A percentile compares a stretch with the other conserved stretches of the same genome.
These are phyloP conservation scores for Agaricus subrufescens DNA, from an alignment of 768 basidiomycete genomes.

Conservation along the genomic window DNA sequence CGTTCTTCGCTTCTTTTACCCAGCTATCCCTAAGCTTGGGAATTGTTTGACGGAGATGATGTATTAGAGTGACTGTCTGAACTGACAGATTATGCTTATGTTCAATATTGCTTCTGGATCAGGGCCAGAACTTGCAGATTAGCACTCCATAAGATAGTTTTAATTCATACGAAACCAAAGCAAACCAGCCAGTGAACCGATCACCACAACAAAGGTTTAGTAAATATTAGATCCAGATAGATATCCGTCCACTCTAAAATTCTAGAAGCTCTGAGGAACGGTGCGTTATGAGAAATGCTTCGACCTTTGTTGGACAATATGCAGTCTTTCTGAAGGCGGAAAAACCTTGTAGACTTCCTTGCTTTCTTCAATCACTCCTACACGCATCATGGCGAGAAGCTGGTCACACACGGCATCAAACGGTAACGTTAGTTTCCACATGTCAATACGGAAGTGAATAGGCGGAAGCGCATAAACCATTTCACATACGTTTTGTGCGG, in stretches of 20 bases:
- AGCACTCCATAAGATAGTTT: too few species aligned
- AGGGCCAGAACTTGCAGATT: too few species aligned
- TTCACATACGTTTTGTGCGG: conserved; percentile 65
- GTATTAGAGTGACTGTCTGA: too few species aligned
- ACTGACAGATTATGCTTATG: too few species aligned
- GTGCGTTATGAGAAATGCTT: neutral
- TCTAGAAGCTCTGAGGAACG: neutral
- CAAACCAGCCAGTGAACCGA: too few species aligned
- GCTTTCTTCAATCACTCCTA: conserved; percentile 20
- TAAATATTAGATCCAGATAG: too few species aligned
- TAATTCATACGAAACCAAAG: too few species aligned
- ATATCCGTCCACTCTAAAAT: neutral
- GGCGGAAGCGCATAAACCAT: neutral
- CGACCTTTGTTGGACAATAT: conserved; percentile 5
- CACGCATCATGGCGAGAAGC: conserved; percentile 59
- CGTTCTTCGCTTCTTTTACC: too few species aligned
- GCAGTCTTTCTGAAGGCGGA: conserved; percentile 13
- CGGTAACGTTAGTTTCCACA: neutral
- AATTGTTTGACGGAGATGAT: too few species aligned
- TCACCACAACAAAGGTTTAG: too few species aligned
- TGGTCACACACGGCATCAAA: conserved; percentile 1
- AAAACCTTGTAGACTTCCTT: conserved; percentile 3
- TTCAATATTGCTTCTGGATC: too few species aligned
- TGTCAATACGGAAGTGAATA: neutral
- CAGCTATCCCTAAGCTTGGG: too few species aligned